A percentile compares a stretch with the other conserved stretches of the same genome.
Evolutionary conservation across 768 basidiomycete species (phyloP).

Genomic region (Trametes cinnabarina): DNA sequence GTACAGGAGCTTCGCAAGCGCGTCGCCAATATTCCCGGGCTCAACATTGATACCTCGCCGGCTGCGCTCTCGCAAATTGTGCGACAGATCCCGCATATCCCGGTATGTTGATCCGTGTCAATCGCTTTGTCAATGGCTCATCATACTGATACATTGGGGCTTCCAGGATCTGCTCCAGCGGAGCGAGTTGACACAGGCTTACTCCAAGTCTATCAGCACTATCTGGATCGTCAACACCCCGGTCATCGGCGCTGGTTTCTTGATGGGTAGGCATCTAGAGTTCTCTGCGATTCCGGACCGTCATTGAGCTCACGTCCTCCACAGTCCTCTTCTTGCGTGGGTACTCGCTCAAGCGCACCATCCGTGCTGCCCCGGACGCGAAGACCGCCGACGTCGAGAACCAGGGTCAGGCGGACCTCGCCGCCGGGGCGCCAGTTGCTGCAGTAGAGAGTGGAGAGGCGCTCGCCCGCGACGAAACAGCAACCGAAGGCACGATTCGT

Average conservation of each 20-base stretch:
- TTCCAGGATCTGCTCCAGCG: slow-evolving; percentile 50
- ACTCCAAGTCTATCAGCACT: slow-evolving; percentile 55
- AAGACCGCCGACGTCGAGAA: slow-evolving; percentile 29
- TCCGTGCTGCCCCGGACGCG: slow-evolving; percentile 38
- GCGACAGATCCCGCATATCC: slow-evolving; percentile 41
- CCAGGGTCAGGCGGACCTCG: slow-evolving; percentile 12
- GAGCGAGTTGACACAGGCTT: slow-evolving; percentile 54
- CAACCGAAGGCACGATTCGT: slow-evolving; percentile 18
- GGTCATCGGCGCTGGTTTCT: slow-evolving; percentile 49
- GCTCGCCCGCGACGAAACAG: slow-evolving; percentile 17
- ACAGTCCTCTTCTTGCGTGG: slow-evolving; percentile 55
- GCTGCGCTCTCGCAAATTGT: slow-evolving; percentile 48
- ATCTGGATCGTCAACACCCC: slow-evolving; percentile 70
- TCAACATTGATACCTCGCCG: slow-evolving; percentile 41
- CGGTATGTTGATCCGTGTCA: slow-evolving; percentile 34
- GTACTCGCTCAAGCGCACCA: slow-evolving; percentile 56
- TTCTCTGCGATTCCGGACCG: background rate
- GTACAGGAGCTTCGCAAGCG: slow-evolving; percentile 38
- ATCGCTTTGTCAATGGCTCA: background rate
- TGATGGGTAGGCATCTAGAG: slow-evolving; percentile 33
- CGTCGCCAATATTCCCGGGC: slow-evolving; percentile 38
- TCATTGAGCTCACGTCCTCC: background rate
- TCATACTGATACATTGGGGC: no score
- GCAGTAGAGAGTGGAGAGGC: slow-evolving; percentile 3
- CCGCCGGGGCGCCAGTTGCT: background rate